Percentiles rank a stretch among this genome's conserved stretches.
Evolutionary conservation across 306 rosid species (phyloP).

Genomic region (Biancaea sappan): DNA sequence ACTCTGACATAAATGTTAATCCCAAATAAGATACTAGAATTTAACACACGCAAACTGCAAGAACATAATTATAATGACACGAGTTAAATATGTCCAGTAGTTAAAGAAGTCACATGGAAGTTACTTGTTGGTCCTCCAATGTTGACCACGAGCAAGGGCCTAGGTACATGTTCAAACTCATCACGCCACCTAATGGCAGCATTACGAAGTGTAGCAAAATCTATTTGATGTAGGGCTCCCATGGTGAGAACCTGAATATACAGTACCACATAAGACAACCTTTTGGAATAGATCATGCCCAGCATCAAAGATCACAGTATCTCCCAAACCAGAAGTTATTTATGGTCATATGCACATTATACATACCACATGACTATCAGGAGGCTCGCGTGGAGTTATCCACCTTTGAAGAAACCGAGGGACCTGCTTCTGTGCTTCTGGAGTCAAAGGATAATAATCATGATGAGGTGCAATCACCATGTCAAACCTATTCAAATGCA

Average conservation of each 20-base stretch:
- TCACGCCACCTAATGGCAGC: conserved; percentile 86
- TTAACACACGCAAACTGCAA: conserved; percentile 26
- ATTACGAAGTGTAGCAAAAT: conserved; percentile 76
- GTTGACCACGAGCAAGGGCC: conserved; percentile 86
- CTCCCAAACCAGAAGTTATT: conserved; percentile 21
- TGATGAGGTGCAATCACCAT: conserved; percentile 88
- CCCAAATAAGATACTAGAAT: conserved; percentile 1
- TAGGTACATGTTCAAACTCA: conserved; percentile 72
- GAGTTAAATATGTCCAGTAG: neutral
- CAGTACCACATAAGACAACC: conserved; percentile 27
- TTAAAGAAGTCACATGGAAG: conserved; percentile 26
- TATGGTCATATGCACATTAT: conserved; percentile 21
- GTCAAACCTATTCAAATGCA: conserved; percentile 78
- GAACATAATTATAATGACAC: neutral
- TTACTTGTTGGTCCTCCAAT: conserved; percentile 87
- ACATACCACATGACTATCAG: conserved; percentile 86
- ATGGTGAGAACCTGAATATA: conserved; percentile 71
- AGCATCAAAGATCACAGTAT: conserved; percentile 23
- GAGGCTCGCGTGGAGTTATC: conserved; percentile 91
- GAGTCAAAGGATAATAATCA: conserved; percentile 90
- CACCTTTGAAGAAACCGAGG: conserved; percentile 76
- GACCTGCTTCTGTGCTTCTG: conserved; percentile 72
- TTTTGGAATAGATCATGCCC: conserved; percentile 14
- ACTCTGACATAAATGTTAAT: conserved; percentile 10
- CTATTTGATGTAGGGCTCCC: conserved; percentile 92